These are phyloP conservation scores for Neurospora sp. DNA, from an alignment of 495 filamentous ascomycete species.

Conservation along the genomic window DNA sequence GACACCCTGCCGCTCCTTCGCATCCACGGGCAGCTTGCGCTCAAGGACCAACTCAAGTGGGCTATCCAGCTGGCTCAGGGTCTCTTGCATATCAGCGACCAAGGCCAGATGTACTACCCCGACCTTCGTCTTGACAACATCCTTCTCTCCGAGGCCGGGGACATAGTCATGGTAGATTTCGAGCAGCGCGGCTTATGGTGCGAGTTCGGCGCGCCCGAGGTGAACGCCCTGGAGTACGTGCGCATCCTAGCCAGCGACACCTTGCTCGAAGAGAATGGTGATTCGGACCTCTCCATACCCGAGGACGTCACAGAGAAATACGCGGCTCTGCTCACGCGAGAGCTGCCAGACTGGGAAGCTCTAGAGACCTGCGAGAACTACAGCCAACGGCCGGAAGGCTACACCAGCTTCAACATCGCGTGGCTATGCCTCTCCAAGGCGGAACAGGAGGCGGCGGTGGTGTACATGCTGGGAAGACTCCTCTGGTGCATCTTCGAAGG, in stretches of 20 bases:
- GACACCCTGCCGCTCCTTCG: constrained; percentile 33
- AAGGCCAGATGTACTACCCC: constrained; percentile 34
- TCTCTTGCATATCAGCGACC: constrained; percentile 26
- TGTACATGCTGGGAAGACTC: constrained; percentile 42
- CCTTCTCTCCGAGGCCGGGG: constrained; percentile 27
- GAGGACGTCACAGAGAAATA: constrained; percentile 23
- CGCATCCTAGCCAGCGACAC: constrained; percentile 27
- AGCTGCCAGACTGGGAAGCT: constrained; percentile 30
- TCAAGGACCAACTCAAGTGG: constrained; percentile 32
- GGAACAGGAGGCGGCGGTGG: constrained; percentile 39
- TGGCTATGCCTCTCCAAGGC: constrained; percentile 31
- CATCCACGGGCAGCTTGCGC: constrained; percentile 24
- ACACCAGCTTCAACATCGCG: constrained; percentile 34
- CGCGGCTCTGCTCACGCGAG: constrained; percentile 18
- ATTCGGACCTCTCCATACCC: constrained; percentile 14
- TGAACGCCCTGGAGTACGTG: constrained; percentile 38
- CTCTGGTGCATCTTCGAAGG: constrained; percentile 46
- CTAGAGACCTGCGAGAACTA: constrained; percentile 27
- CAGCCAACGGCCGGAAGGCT: constrained; percentile 18
- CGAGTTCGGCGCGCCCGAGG: constrained; percentile 40
- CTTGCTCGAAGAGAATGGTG: constrained; percentile 3
- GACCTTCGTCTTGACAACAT: constrained; percentile 42
- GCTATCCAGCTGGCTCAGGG: constrained; percentile 33
- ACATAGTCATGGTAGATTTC: constrained; percentile 41
- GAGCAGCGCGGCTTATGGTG: constrained; percentile 44